Evolutionary conservation across 192 early-diverging fungal genomes (phyloP).

Genomic region (Backusella macrospora): DNA sequence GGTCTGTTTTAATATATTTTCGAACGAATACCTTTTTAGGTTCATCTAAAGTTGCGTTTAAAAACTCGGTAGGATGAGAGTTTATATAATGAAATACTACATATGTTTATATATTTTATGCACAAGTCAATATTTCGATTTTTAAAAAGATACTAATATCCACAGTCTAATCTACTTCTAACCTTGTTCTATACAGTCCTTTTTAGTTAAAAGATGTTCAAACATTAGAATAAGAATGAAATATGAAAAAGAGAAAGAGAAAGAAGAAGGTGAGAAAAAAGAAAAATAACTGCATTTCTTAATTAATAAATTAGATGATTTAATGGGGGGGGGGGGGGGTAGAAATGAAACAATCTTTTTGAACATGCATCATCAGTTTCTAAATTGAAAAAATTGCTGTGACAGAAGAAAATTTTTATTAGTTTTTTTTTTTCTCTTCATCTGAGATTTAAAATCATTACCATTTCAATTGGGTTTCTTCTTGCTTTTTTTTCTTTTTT

Average conservation of each 20-base stretch:
- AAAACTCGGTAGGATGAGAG: constrained; percentile 13
- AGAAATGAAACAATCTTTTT: neutral
- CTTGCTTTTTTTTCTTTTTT: neutral
- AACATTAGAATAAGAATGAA: neutral
- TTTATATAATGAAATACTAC: neutral
- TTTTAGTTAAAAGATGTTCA: neutral
- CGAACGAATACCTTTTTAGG: neutral
- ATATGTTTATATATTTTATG: neutral
- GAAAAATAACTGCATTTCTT: too few relatives aligned
- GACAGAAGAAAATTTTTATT: neutral
- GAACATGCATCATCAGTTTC: neutral
- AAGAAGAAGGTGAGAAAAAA: neutral
- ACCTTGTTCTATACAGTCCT: neutral
- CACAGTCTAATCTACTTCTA: neutral
- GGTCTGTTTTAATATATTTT: too few relatives aligned
- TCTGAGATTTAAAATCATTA: neutral
- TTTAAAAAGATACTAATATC: too few relatives aligned
- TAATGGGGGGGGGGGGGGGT: too few relatives aligned
- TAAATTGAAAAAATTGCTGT: neutral
- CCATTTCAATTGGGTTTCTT: neutral
- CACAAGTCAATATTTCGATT: too few relatives aligned
- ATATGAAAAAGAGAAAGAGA: neutral
- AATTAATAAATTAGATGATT: too few relatives aligned
- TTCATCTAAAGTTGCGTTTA: neutral
- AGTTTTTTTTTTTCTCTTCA: neutral